Percentiles rank a stretch among this genome's conserved stretches.
Evolutionary conservation across 1,284 basidiomycete genomes (phyloP).

Genomic region (Clitocybe nebularis): DNA sequence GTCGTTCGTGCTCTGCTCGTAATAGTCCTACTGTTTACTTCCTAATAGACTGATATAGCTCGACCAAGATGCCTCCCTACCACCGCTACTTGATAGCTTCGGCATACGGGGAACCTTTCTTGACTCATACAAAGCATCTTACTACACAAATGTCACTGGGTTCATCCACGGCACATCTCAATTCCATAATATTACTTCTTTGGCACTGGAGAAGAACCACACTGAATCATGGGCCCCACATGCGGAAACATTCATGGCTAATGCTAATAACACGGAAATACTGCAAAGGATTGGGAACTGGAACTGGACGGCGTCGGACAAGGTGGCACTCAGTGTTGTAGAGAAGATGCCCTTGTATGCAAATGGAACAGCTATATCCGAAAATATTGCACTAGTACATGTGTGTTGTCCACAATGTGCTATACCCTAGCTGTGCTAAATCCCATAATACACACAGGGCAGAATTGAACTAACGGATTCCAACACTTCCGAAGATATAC

Average conservation of each 20-base stretch:
- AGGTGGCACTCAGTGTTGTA: constrained; percentile 59
- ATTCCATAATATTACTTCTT: constrained; percentile 60
- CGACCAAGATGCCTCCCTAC: constrained; percentile 38
- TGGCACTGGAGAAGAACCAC: constrained; percentile 30
- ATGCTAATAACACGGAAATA: constrained; percentile 48
- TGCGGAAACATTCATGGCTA: constrained; percentile 45
- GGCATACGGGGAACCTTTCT: constrained; percentile 41
- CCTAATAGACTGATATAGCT: constrained; percentile 37
- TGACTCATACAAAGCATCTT: constrained; percentile 48
- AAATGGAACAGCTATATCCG: constrained; percentile 29
- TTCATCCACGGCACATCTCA: constrained; percentile 62
- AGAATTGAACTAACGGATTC: constrained; percentile 62
- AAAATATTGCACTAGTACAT: constrained; percentile 56
- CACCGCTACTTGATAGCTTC: constrained; percentile 48
- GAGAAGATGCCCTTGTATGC: constrained; percentile 47
- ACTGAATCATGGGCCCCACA: constrained; percentile 44
- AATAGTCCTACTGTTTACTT: neutral
- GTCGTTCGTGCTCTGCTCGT: constrained; percentile 43
- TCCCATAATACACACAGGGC: constrained; percentile 56
- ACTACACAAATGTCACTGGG: constrained; percentile 73
- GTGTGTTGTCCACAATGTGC: constrained; percentile 40
- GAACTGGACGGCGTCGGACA: constrained; percentile 66
- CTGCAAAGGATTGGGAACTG: constrained; percentile 48
- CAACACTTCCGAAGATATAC: constrained; percentile 49
- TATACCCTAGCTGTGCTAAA: too few relatives aligned